Evolutionary conservation across 129 eudicot species (phyloP), one percentile per base, ranked within the genome.

Genomic region (Glebionis coronaria): DNA sequence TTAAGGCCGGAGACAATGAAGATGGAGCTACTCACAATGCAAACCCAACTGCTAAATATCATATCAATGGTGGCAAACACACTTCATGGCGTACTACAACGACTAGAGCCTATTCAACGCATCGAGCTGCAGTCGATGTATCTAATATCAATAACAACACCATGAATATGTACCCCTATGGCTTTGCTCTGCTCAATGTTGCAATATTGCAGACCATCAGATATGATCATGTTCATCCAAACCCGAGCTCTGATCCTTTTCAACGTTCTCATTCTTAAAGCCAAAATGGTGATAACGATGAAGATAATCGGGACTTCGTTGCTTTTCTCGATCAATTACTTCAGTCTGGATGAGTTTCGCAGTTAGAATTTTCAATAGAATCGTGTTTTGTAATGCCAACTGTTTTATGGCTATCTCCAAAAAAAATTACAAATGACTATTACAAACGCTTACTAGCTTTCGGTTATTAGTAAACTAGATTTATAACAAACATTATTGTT

Each of bases 1-100:
- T n/a, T n/a, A n/a, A 82, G 91, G 84, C 80, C 57, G 80, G 78
- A 42, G 46, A n/a, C 78, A 7, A 70, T 86, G 65, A 82, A 86
- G 55, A 68, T 71, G 38, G 86, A 86, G 80, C 70, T 86, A 21
- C 82, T 85, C 3, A 38, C 54, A 76, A 86, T 78, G 65, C 88
- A 86, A 62, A 80, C 53, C 59, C 85, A 82, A 78, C 74, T 82
- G 0, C 54, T 82, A 42, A 80, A 69, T 76, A 75, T 78, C 77
- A 63, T 80, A 53, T 64, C 61, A 57, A 67, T 68, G 20, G 79
- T 54, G 51, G 78, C 83, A 73, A 85, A 74, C 71, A 70, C 83
- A 31, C 54, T 67, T 51, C 79, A 85, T 25, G 77, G 44, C 62
- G 29, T 83, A 15, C 53, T 61, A 12, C 76, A 61, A 12, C 85